Evolutionary conservation across 306 rosid species (phyloP).

Genomic region (Casuarina equisetifolia): DNA sequence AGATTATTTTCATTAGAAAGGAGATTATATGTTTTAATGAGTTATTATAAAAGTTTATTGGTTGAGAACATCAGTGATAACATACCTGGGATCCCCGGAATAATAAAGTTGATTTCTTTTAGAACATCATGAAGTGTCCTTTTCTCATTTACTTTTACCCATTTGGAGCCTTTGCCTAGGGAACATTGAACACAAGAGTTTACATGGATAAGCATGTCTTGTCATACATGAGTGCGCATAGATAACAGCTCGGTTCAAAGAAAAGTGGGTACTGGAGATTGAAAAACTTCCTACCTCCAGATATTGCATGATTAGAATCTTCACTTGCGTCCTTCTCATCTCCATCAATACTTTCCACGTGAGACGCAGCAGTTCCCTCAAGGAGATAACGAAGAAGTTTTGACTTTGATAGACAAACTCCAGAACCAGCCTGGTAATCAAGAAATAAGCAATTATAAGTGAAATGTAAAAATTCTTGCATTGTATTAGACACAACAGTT

Average conservation of each 20-base stretch:
- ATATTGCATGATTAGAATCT: slow-evolving; percentile 26
- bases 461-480: neutral
- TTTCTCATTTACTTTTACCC: slow-evolving; percentile 80
- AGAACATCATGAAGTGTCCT: slow-evolving; percentile 60
- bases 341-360: slow-evolving; percentile 36
- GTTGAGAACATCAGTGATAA: neutral
- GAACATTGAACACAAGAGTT: slow-evolving; percentile 22
- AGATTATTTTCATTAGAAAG: neutral
- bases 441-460: slow-evolving; percentile 16
- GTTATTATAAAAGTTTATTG: neutral
- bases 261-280: slow-evolving; percentile 3
- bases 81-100: slow-evolving; percentile 84
- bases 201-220: neutral
- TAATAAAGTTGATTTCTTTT: slow-evolving; percentile 53
- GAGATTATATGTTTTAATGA: neutral
- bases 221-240: neutral
- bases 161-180: slow-evolving; percentile 52
- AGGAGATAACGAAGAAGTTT: slow-evolving; percentile 55
- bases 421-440: slow-evolving; percentile 58
- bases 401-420: slow-evolving; percentile 57
- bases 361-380: slow-evolving; percentile 75
- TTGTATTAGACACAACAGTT: slow-evolving; percentile 3
- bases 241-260: no score
- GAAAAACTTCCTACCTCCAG: slow-evolving; percentile 41
- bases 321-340: slow-evolving; percentile 52